These are phyloP conservation scores for Syzygium oleosum DNA, from an alignment of 345 rosid genomes.

Conservation along the genomic window DNA sequence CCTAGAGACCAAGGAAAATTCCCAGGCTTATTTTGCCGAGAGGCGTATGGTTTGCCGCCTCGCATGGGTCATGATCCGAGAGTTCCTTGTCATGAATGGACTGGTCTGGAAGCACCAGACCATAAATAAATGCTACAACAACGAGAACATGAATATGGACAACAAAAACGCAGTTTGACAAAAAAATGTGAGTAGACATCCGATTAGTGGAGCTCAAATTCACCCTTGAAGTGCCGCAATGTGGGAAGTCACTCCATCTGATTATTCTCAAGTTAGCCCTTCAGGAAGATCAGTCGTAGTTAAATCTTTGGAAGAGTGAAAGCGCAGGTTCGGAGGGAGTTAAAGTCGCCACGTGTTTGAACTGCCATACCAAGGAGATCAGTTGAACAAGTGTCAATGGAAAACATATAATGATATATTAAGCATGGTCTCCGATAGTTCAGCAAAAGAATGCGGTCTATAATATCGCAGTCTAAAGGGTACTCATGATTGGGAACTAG, in stretches of 20 bases:
- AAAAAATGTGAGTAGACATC: not conserved
- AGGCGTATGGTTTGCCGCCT: not conserved
- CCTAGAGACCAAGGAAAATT: constrained; percentile 7
- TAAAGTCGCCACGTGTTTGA: constrained; percentile 66
- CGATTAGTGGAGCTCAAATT: not conserved
- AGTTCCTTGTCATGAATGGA: constrained; percentile 11
- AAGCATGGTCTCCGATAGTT: not conserved
- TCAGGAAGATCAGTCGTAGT: constrained; percentile 8
- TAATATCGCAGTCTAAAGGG: not conserved
- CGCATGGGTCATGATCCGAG: not conserved
- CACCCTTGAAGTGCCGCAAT: not conserved
- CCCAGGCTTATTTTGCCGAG: not conserved
- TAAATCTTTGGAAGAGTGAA: constrained; percentile 50
- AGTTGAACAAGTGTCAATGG: not conserved
- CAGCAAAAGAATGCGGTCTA: not conserved
- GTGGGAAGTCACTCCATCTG: constrained; percentile 5
- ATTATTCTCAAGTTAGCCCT: not conserved
- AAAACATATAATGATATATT: not conserved
- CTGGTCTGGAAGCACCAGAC: constrained; percentile 17
- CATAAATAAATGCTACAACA: constrained; percentile 24
- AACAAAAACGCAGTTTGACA: not conserved
- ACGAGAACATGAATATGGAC: not conserved
- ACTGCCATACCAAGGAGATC: constrained; percentile 33
- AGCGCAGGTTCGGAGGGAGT: constrained; percentile 41
- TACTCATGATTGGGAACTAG: not conserved